A percentile compares a stretch with the other conserved stretches of the same genome.
Conservation (phyloP, 129 eudicot species). For the Cynara cardunculus region DNA sequence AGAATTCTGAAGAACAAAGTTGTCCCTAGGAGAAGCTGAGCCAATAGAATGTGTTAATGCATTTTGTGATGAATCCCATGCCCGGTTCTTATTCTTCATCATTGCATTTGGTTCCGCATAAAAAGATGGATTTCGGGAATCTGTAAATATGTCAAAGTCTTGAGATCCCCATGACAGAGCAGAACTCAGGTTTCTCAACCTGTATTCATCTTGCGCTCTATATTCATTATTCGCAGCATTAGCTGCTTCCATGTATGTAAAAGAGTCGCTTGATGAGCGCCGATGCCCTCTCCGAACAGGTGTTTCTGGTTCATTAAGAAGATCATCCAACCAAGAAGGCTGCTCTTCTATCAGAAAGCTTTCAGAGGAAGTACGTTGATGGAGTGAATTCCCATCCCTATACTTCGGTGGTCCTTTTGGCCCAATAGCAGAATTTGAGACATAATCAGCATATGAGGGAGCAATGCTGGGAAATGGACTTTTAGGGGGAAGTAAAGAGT, state of each 20-base stretch:
- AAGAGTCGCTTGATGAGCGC: constrained; percentile 96
- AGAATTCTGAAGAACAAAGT: constrained; percentile 30
- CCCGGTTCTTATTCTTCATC: constrained; percentile 44
- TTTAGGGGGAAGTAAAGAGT: constrained; percentile 89
- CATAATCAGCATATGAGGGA: constrained; percentile 67
- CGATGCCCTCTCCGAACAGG: constrained; percentile 92
- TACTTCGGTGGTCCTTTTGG: constrained; percentile 54
- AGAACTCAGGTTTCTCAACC: constrained; percentile 41
- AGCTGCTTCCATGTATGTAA: constrained; percentile 66
- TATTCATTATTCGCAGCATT: constrained; percentile 50
- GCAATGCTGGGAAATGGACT: constrained; percentile 83
- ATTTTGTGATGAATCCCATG: constrained; percentile 54
- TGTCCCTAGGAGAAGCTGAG: constrained; percentile 48
- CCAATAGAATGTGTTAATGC: constrained; percentile 37
- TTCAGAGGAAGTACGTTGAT: constrained; percentile 95
- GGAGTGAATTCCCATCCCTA: constrained; percentile 60
- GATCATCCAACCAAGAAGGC: constrained; percentile 98
- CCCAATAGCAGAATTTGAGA: constrained; percentile 51
- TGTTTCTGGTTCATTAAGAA: constrained; percentile 90
- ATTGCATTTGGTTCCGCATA: constrained; percentile 38
- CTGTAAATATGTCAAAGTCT: constrained; percentile 53
- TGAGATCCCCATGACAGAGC: constrained; percentile 75
- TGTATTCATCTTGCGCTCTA: constrained; percentile 54
- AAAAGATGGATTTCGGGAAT: constrained; percentile 41
- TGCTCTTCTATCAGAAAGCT: constrained; percentile 86